Conservation (phyloP, 805 yeast species). For the Ogataea allantospora region DNA sequence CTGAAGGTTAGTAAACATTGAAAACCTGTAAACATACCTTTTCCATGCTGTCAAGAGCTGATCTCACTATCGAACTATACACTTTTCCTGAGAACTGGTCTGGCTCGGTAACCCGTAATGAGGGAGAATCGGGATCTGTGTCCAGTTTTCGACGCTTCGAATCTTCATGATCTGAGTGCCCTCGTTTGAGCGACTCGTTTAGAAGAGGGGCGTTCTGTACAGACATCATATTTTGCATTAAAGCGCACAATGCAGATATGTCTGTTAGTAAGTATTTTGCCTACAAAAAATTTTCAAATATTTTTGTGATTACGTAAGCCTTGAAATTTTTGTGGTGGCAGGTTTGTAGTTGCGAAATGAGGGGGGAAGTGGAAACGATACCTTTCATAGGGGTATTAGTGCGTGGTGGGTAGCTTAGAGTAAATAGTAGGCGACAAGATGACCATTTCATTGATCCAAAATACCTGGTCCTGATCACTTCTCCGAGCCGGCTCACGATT, state of each 20-base stretch:
- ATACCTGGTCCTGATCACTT: no score
- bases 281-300: constrained; percentile 11
- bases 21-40: constrained; percentile 41
- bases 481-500: no score
- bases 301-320: constrained; percentile 8
- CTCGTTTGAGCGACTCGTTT: constrained; percentile 8
- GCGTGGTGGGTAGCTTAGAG: no score
- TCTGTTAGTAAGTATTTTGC: constrained; percentile 6
- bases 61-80: constrained; percentile 45
- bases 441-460: no score
- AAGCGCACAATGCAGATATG: constrained; percentile 14
- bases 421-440: no score
- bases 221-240: constrained; percentile 22
- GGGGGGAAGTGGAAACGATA: not conserved
- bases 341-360: no score
- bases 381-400: no score
- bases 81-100: constrained; percentile 24
- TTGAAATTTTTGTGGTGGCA: no score
- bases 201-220: constrained; percentile 18
- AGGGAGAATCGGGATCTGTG: not conserved
- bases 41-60: constrained; percentile 71
- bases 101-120: not conserved
- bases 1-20: constrained; percentile 21
- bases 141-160: constrained; percentile 8
- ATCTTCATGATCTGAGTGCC: constrained; percentile 8